A percentile compares a stretch with the other conserved stretches of the same genome.
phyloP scores from a whole-genome alignment of 495 filamentous ascomycete genomes.

The Cercophora sp. region DNA sequence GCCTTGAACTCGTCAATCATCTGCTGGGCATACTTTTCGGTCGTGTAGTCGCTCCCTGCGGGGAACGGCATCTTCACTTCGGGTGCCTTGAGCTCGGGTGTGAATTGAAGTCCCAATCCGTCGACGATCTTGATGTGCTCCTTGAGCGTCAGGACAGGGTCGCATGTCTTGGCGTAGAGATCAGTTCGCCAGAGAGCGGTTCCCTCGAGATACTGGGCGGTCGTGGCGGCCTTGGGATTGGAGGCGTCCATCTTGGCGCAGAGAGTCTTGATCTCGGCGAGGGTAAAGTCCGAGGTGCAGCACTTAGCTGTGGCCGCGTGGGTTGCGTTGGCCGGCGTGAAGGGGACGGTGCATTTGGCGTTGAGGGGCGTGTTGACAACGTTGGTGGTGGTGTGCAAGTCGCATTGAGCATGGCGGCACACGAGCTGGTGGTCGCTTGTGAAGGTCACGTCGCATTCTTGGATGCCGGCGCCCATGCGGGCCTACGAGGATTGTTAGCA shows the following conservation, averaged over 20 bases:
- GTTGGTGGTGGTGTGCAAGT: slow-evolving; percentile 62
- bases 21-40: slow-evolving; percentile 54
- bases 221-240: slow-evolving; percentile 50
- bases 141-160: slow-evolving; percentile 47
- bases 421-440: slow-evolving; percentile 58
- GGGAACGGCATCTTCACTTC: slow-evolving; percentile 58
- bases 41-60: slow-evolving; percentile 49
- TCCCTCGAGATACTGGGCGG: slow-evolving; percentile 47
- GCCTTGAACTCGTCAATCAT: slow-evolving; percentile 55
- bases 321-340: slow-evolving; percentile 43
- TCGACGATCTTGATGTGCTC: slow-evolving; percentile 53
- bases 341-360: slow-evolving; percentile 58
- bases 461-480: slow-evolving; percentile 59
- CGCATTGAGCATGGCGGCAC: slow-evolving; percentile 60
- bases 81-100: slow-evolving; percentile 59
- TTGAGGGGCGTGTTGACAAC: slow-evolving; percentile 55
- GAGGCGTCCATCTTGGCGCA: slow-evolving; percentile 61
- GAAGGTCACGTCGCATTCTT: slow-evolving; percentile 63
- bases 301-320: slow-evolving; percentile 48
- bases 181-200: slow-evolving; percentile 56
- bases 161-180: slow-evolving; percentile 53
- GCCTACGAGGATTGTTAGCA: too few species aligned
- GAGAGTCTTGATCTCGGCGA: slow-evolving; percentile 54
- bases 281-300: slow-evolving; percentile 62
- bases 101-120: slow-evolving; percentile 51